These are phyloP conservation scores for Thelephora ganbajun DNA, from an alignment of 768 basidiomycete genomes.

Conservation along the genomic window DNA sequence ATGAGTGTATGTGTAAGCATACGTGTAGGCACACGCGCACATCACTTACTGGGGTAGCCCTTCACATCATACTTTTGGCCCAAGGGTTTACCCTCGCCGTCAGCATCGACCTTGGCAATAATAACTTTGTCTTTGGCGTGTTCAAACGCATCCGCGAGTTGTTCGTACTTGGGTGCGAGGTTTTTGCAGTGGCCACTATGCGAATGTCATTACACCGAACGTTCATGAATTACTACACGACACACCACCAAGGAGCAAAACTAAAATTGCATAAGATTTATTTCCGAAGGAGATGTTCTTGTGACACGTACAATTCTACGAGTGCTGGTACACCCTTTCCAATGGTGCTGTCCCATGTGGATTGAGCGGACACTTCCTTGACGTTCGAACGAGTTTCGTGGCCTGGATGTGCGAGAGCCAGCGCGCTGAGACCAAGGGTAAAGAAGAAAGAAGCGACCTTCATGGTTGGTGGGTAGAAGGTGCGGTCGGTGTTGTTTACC, in stretches of 20 bases:
- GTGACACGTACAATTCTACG: constrained; percentile 71
- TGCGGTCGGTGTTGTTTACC: no score
- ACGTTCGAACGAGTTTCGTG: no score
- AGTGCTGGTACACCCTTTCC: constrained; percentile 74
- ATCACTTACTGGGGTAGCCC: constrained; percentile 72
- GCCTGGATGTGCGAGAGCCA: constrained; percentile 3
- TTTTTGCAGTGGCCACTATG: constrained; percentile 80
- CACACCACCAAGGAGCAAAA: constrained; percentile 84
- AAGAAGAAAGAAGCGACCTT: constrained; percentile 41
- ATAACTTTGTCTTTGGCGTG: constrained; percentile 71
- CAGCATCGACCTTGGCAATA: constrained; percentile 88
- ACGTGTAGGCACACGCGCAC: background rate
- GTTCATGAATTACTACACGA: constrained; percentile 4
- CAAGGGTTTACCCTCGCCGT: constrained; percentile 67
- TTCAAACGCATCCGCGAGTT: constrained; percentile 78
- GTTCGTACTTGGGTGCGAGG: constrained; percentile 79
- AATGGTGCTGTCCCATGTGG: constrained; percentile 17
- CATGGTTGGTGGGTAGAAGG: constrained; percentile 25
- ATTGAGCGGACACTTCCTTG: constrained; percentile 39
- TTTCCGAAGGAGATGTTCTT: constrained; percentile 2
- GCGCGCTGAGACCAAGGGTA: constrained; percentile 36
- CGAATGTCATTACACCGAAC: background rate
- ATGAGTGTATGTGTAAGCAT: constrained; percentile 1
- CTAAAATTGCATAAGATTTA: constrained; percentile 21
- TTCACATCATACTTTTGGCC: constrained; percentile 69